Base-by-base conservation (phyloP, 2,329 filamentous ascomycete genomes). In the Ambrosiella beaveri region DNA sequence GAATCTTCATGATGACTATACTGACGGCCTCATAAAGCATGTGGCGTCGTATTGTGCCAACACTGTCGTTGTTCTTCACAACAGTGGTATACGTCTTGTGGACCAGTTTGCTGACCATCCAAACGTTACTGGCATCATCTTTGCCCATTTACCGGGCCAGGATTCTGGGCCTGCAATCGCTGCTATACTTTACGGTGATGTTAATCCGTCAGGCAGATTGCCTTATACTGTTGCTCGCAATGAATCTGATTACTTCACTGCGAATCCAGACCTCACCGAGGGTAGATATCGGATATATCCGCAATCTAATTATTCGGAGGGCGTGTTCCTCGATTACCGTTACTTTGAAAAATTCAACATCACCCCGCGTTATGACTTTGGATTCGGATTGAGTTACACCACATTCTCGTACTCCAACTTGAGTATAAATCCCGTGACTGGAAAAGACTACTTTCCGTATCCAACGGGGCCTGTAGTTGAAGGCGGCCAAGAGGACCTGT, bases 1-100 rank as follows among this genome's bases (percentile, higher is more conserved):
- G 0, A 74, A 74, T 7, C 71, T 86, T 47, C 75, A 75, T 44
- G 86, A 91, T 65, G 82, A 84, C 60, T 80, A 79, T 56, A 81
- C 78, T 1, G 81, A 85, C 62, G 68, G 67, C 0, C 68, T 85
- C 0, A 74, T 85, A 49, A 68, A 68, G 1, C 73, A 76, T 51
- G 79, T 85, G 0, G 81, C 82, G 0, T 68, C 71, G 7, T 71
- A 72, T 19, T 85, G 81, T 67, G 73, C 71, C 62, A 83, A 80
- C 61, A 84, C 82, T 0, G 72, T 85, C 15, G 82, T 85, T 0
- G 71, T 84, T 0, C 72, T 85, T 4, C 81, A 85, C 66, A 84
- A 82, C 47, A 79, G 80, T 1, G 82, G 82, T 0, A 71, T 76
- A 8, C 73, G 81, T 1, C 66, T 82, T 0, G 75, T 85, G 0